Evolutionary conservation across 1,284 basidiomycete species (phyloP), one percentile per base, ranked within the genome.

Genomic region (Sporisorium sorghi): DNA sequence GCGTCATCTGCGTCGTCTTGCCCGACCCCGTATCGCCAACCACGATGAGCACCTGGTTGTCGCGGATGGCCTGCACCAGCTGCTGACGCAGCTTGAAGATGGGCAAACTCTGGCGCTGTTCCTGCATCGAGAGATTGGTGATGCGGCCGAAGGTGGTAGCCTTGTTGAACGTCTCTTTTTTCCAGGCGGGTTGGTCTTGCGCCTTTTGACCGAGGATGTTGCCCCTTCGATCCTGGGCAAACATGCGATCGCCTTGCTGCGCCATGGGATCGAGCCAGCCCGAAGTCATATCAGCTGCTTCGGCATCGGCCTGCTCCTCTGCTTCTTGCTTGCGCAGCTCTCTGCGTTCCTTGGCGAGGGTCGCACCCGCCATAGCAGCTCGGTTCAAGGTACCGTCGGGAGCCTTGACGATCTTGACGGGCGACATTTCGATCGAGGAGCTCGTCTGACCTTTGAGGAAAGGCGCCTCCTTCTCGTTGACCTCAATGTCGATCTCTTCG

Each of bases 251-350:
- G 6, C 88, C 85, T 12, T 92, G 90, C 77, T 91, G 91, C 8
- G 96, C 92, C 94, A 98, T 97, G 10, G 97, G 97, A 85, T 99
- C 97, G 33, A 97, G 88, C 97, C 97, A 99, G 9, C 94, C 94
- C 30, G 93, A 91, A 73, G 90, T 93, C 85, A 97, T 92, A 86
- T 99, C 95, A 32, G 92, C 90, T 32, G 93, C 90, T 85, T 99
- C 91, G 0, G 94, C 93, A 83, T 99, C 97, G 0, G 93, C 96
- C 79, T 92, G 87, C 66, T 99, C 97, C 81, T 97, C 96, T 14
- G 89, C 91, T 83, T 99, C 95, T 83, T 98, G 93, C 80, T 97
- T 93, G 64, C 93, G 89, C 55, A 99, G 86, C 85, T 99, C 97
- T 47, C 94, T 88, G 52, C 97, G 89, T 85, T 99, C 97, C 85